Base-by-base conservation (phyloP, 768 basidiomycete species). In the Boletus rufocinnamomeus region DNA sequence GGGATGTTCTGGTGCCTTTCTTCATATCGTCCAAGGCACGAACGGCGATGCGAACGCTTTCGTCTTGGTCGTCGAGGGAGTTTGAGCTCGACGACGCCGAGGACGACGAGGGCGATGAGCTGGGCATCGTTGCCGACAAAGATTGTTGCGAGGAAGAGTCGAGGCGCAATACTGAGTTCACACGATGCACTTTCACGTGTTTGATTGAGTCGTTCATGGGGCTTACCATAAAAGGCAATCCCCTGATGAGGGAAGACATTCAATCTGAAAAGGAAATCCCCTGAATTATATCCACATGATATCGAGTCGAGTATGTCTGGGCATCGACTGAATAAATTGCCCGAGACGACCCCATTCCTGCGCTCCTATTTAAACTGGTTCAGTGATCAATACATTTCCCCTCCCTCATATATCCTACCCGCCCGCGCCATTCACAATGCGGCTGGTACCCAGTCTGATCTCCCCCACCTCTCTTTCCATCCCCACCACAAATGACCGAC, bases 21-120 rank as follows among this genome's bases (percentile, higher is more conserved):
- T 87, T 80, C 91, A 93, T 92, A 66, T 89, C 87, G 28, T 81
- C 90, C 17, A 93, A 79, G 1, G 90, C 91, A 38, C 81, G 75
- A 14, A 90, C 85, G 23, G 91, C 92, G 68, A 92, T 93, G 52
- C 85, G 81, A 0, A 91, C 89, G 65, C 83, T 86, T 72, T 91
- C 90, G 62, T 91, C 89, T 56, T 88, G 81, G 66, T 79, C 77
- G 51, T 80, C 79, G 63, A 82, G 74, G 2, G 68, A 16, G 16
- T 37, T 35, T 16, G 51, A 48, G n/a, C 51, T 52, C 10, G 59
- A 46, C 3, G 63, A 45, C 41, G 50, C 35, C 16, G 62, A 40
- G 8, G 66, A 60, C 28, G 71, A 44, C 1, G 67, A 47, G 3
- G 65, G 47, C 11, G 63, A 50, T 3, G 59, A 23, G n/a, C 46